These are phyloP conservation scores for Pestalotiopsis sp. DNA, from an alignment of 2,329 filamentous ascomycete species.

Conservation along the genomic window DNA sequence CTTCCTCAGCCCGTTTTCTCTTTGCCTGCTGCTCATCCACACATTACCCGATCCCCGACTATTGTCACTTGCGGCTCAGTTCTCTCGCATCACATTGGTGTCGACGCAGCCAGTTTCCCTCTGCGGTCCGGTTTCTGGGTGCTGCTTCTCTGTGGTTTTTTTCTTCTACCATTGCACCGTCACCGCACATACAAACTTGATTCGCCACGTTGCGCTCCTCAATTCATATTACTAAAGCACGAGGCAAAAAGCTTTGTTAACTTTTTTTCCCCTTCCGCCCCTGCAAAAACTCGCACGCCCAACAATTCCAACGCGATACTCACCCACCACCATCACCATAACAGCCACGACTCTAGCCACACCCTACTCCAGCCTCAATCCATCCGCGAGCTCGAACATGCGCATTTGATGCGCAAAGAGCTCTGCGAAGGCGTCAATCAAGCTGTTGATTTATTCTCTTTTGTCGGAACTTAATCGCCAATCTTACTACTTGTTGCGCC, in stretches of 20 bases:
- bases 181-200: neutral
- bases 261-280: neutral
- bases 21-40: conserved; percentile 8
- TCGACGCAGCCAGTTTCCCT: neutral
- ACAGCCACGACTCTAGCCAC: conserved; percentile 36
- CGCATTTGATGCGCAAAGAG: conserved; percentile 30
- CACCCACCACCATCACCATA: conserved; percentile 27
- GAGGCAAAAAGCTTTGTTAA: neutral
- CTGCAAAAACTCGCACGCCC: neutral
- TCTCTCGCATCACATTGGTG: conserved; percentile 3
- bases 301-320: conserved; percentile 17
- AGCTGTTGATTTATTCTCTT: conserved; percentile 21
- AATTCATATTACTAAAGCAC: neutral
- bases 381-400: conserved; percentile 28
- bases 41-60: neutral
- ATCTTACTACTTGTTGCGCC: conserved; percentile 18
- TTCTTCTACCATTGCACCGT: neutral
- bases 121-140: neutral
- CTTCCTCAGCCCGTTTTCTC: neutral
- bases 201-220: conserved; percentile 1
- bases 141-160: neutral
- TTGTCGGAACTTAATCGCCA: conserved; percentile 25
- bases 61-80: conserved; percentile 8
- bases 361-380: conserved; percentile 29
- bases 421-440: conserved; percentile 21